Percentiles rank a stretch among this genome's conserved stretches.
phyloP scores from a whole-genome alignment of 129 eudicot genomes.

The Heracleum sosnowskyi region DNA sequence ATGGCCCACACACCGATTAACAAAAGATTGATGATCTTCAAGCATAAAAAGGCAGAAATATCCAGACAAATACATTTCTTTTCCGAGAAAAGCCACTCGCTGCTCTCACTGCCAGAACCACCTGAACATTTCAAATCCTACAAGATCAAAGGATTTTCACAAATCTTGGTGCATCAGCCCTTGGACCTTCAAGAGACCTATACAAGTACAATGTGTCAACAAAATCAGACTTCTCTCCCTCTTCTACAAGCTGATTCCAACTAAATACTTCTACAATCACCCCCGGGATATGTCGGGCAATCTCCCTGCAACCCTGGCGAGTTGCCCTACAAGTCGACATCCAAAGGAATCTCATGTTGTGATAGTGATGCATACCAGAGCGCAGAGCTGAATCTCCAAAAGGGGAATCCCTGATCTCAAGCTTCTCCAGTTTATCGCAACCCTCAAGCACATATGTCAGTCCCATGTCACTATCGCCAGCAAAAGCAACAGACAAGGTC shows the following conservation, averaged over 20 bases:
- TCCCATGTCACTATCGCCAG: slow-evolving; percentile 55
- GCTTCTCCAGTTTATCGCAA: slow-evolving; percentile 57
- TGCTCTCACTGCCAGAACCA: background rate
- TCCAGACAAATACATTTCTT: slow-evolving; percentile 3
- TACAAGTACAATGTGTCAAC: slow-evolving; percentile 59
- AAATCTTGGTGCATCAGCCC: slow-evolving; percentile 51
- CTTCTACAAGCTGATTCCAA: slow-evolving; percentile 16
- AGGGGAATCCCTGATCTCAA: slow-evolving; percentile 72
- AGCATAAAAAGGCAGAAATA: background rate
- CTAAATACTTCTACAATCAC: slow-evolving; percentile 50
- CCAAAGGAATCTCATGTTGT: slow-evolving; percentile 74
- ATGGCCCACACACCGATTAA: slow-evolving; percentile 9
- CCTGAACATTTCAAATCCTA: background rate
- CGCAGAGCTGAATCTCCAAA: slow-evolving; percentile 55
- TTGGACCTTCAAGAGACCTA: slow-evolving; percentile 57
- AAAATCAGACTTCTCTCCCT: slow-evolving; percentile 30
- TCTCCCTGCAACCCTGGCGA: slow-evolving; percentile 33
- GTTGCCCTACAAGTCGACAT: slow-evolving; percentile 55
- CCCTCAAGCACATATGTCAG: slow-evolving; percentile 58
- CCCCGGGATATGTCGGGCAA: slow-evolving; percentile 48
- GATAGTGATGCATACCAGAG: slow-evolving; percentile 55
- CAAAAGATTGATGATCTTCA: background rate
- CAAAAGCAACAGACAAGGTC: slow-evolving; percentile 62
- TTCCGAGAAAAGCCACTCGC: background rate
- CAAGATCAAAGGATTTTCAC: slow-evolving; percentile 43